Conservation (phyloP, 768 basidiomycete species). For the Lactarius hengduanensis region DNA sequence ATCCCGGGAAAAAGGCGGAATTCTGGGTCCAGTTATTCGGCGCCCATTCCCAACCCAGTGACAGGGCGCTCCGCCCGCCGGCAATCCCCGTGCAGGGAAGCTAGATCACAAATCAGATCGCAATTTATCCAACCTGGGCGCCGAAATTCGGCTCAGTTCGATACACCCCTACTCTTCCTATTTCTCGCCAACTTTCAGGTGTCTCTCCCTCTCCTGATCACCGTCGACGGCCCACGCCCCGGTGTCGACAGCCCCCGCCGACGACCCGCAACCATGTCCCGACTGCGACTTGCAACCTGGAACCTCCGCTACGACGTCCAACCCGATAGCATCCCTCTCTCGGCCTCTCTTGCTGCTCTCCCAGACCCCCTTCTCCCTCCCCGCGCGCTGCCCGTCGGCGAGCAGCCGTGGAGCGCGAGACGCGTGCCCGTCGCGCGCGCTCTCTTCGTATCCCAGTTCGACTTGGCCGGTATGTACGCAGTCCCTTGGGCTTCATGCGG, state of each 20-base stretch:
- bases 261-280: conserved; percentile 15
- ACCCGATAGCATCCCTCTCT: conserved; percentile 51
- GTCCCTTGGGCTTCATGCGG: neutral
- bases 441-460: conserved; percentile 42
- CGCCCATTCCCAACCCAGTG: conserved; percentile 14
- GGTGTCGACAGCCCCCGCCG: neutral
- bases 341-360: conserved; percentile 44
- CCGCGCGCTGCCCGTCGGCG: conserved; percentile 38
- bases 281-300: conserved; percentile 41
- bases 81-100: conserved; percentile 3
- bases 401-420: conserved; percentile 55
- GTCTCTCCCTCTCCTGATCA: neutral
- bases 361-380: conserved; percentile 43
- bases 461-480: conserved; percentile 40
- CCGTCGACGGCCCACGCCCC: neutral
- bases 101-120: conserved; percentile 14
- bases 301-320: conserved; percentile 55
- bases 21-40: conserved; percentile 8
- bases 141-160: neutral
- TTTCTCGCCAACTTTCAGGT: neutral
- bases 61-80: conserved; percentile 23
- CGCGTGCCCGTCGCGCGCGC: conserved; percentile 49
- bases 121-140: conserved; percentile 18
- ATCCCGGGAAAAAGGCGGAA: conserved; percentile 22
- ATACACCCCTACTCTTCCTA: no score